Evolutionary conservation across 495 filamentous ascomycete genomes (phyloP).

Genomic region (Lophium mytilinum): DNA sequence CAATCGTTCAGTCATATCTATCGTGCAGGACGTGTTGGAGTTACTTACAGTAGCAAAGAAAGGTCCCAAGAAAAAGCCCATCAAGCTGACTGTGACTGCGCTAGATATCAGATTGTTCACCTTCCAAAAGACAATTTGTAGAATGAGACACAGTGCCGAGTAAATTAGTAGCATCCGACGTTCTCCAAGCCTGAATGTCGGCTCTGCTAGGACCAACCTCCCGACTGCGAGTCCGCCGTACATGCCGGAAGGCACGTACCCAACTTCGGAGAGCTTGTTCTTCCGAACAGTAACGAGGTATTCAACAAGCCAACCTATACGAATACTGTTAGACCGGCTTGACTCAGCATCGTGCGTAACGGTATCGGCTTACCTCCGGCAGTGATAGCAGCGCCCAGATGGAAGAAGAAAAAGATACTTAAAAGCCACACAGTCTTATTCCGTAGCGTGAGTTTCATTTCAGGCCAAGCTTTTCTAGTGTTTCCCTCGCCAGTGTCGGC

Average conservation of each 20-base stretch:
- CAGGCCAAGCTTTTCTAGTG: background rate
- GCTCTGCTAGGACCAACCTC: slow-evolving; percentile 44
- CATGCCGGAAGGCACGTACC: slow-evolving; percentile 18
- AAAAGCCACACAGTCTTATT: slow-evolving; percentile 12
- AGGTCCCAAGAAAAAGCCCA: slow-evolving; percentile 22
- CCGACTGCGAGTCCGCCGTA: slow-evolving; percentile 31
- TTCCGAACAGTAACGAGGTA: slow-evolving; percentile 19
- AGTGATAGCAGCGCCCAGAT: slow-evolving; percentile 22
- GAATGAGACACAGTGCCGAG: slow-evolving; percentile 41
- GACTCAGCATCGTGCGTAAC: too few relatives aligned
- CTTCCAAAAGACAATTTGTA: slow-evolving; percentile 54
- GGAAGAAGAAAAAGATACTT: slow-evolving; percentile 19
- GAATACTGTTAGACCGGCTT: too few relatives aligned
- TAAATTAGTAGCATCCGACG: slow-evolving; percentile 45
- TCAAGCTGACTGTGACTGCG: slow-evolving; percentile 7
- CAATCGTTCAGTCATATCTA: background rate
- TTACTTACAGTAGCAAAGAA: slow-evolving; percentile 18
- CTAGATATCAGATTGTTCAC: slow-evolving; percentile 20
- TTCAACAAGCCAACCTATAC: slow-evolving; percentile 19
- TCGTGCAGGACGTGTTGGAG: background rate
- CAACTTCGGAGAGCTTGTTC: slow-evolving; percentile 28
- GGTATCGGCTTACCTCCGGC: slow-evolving; percentile 4
- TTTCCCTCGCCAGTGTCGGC: background rate
- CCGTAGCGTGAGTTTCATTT: slow-evolving; percentile 15
- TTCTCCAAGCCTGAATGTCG: slow-evolving; percentile 47